Evolutionary conservation across 164 flowering plant genomes (phyloP).

Genomic region (Saururus chinensis): DNA sequence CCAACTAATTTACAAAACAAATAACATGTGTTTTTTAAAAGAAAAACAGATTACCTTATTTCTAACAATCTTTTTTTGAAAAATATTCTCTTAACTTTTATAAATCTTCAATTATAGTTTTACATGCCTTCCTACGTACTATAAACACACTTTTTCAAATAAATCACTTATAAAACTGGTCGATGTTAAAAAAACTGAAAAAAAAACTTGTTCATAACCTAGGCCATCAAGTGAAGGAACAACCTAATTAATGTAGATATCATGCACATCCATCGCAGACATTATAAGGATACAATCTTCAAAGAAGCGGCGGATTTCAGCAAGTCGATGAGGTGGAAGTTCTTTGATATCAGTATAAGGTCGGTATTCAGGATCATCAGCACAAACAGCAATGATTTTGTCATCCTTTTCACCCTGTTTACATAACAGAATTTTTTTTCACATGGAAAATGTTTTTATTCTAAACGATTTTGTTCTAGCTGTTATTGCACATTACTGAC

Average conservation of each 20-base stretch:
- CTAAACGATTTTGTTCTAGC: too few species aligned
- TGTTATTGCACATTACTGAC: background rate
- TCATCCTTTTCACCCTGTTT: constrained; percentile 79
- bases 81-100: too few species aligned
- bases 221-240: background rate
- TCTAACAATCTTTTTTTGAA: too few species aligned
- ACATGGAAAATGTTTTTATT: too few species aligned
- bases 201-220: background rate
- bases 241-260: background rate
- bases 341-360: constrained; percentile 73
- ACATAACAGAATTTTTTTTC: background rate
- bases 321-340: constrained; percentile 80
- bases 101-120: too few species aligned
- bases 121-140: too few species aligned
- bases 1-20: too few species aligned
- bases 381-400: constrained; percentile 82
- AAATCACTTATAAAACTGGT: too few species aligned
- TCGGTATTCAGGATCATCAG: constrained; percentile 83
- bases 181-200: background rate
- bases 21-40: too few species aligned
- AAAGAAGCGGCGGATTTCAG: constrained; percentile 78
- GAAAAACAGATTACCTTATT: too few species aligned
- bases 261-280: background rate
- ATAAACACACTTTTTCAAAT: too few species aligned
- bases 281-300: constrained; percentile 68